Base-by-base conservation (phyloP, 2,329 filamentous ascomycete species). In the Ceratocystis albifundus region DNA sequence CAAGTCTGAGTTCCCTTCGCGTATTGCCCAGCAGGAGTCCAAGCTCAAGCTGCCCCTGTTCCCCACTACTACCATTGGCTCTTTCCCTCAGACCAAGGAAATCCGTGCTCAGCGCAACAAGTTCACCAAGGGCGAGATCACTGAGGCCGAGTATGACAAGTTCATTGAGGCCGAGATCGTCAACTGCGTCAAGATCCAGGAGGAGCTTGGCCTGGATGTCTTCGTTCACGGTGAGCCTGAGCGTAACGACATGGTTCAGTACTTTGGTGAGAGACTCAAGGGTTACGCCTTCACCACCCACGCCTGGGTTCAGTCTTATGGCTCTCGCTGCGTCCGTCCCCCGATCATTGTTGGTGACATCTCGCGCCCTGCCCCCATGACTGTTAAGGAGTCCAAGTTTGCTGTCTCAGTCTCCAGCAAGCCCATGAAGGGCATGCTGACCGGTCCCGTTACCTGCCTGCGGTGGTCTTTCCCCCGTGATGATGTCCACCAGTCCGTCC, bases 391-490 rank as follows among this genome's bases (percentile, higher is more conserved):
- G 85, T 96, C 90, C 79, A 96, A 97, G 84, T 99, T 96, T 80
- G 94, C 94, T 72, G 93, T 91, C 70, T 92, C 88, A 67, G 85
- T 96, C 78, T 93, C 92, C 77, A 93, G 89, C 83, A 97, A 96
- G 86, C 92, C 94, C 80, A 97, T 99, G 94, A 99, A 99, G 90
- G 94, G 94, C 78, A 99, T 99, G 94, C 87, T 99, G 77, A 99
- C 94, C 79, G 94, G 94, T 69, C 94, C 94, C 73, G 95, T 99
- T 81, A 99, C 94, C 75, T 99, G 94, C 82, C 83, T 99, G 74
- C 88, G 94, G 79, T 99, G 94, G 94, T 99, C 94, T 69, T 99
- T 97, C 90, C 94, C 94, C 74, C 94, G 94, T 89, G 93, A 96
- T 76, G 94, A 99, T 76, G 89, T 99, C 70, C 94, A 99, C 84